Conservation (phyloP, 495 filamentous ascomycete genomes). For the Podospora fimiseda region DNA sequence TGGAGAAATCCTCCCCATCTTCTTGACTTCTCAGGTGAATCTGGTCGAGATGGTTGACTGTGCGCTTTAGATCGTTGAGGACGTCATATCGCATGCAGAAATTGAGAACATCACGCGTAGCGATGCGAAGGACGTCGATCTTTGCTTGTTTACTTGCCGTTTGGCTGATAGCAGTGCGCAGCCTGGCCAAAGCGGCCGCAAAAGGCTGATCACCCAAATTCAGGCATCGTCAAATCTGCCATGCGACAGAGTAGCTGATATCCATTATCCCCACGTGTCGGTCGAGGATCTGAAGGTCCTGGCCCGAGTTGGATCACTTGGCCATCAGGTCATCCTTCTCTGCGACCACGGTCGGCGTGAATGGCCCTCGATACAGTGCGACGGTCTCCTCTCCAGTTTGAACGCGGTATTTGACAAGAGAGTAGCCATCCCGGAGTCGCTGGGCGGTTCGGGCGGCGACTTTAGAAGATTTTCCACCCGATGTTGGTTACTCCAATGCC, state of each 20-base stretch:
- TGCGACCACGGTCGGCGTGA: conserved; percentile 26
- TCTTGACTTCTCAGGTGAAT: too few species aligned
- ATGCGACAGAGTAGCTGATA: conserved; percentile 40
- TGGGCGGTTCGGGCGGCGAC: too few species aligned
- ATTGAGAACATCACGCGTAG: too few species aligned
- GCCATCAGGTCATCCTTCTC: conserved; percentile 3
- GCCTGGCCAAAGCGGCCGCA: conserved; percentile 18
- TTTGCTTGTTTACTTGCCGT: not conserved
- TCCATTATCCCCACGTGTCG: conserved; percentile 39
- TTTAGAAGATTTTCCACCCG: too few species aligned
- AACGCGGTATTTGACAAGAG: conserved; percentile 26
- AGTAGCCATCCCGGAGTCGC: conserved; percentile 43
- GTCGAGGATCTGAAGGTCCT: conserved; percentile 43
- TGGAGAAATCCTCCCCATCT: too few species aligned
- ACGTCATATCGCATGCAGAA: too few species aligned
- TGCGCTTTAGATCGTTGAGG: too few species aligned
- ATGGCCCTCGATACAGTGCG: conserved; percentile 37
- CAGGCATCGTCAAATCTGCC: conserved; percentile 38
- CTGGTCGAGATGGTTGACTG: too few species aligned
- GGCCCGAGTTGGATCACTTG: conserved; percentile 22
- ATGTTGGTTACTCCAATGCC: too few species aligned
- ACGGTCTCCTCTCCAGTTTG: conserved; percentile 38
- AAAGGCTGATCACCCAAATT: conserved; percentile 29
- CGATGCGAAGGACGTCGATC: too few species aligned
- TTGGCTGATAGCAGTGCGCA: conserved; percentile 16